phyloP scores from a whole-genome alignment of 192 early-diverging fungal species.

The Endogone sp. region DNA sequence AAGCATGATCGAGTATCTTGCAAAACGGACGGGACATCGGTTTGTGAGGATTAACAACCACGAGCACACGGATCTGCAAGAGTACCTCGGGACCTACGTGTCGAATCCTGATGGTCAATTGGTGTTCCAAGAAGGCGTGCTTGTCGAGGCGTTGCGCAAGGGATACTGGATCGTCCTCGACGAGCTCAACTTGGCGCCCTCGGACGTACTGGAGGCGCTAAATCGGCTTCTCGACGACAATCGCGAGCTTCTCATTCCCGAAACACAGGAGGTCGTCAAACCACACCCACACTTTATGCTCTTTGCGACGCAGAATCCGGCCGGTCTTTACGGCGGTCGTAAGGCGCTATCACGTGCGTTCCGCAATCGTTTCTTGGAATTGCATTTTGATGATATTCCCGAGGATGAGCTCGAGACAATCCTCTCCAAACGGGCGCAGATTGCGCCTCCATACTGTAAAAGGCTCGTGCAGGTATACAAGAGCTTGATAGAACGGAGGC shows the following conservation, averaged over 20 bases:
- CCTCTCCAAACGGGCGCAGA: slow-evolving; percentile 60
- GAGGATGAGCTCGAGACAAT: slow-evolving; percentile 89
- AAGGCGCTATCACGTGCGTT: slow-evolving; percentile 95
- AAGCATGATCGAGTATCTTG: slow-evolving; percentile 95
- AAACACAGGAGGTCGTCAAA: slow-evolving; percentile 89
- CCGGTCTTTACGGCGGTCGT: slow-evolving; percentile 96
- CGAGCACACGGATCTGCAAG: slow-evolving; percentile 97
- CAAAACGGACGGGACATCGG: slow-evolving; percentile 81
- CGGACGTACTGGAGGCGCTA: slow-evolving; percentile 97
- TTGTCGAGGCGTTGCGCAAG: slow-evolving; percentile 89
- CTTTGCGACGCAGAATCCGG: slow-evolving; percentile 99
- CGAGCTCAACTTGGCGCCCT: slow-evolving; percentile 97
- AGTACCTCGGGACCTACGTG: slow-evolving; percentile 93
- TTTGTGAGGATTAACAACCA: slow-evolving; percentile 99
- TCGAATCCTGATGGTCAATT: slow-evolving; percentile 77
- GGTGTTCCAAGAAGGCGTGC: slow-evolving; percentile 93
- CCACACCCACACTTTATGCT: slow-evolving; percentile 97
- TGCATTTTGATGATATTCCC: slow-evolving; percentile 97
- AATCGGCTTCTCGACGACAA: slow-evolving; percentile 98
- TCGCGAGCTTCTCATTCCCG: slow-evolving; percentile 92
- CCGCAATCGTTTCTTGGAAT: slow-evolving; percentile 94
- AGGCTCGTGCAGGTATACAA: slow-evolving; percentile 85
- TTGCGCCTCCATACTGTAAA: slow-evolving; percentile 87
- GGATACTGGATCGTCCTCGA: slow-evolving; percentile 99
- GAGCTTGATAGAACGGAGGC: slow-evolving; percentile 67